Base-by-base conservation (phyloP, 805 yeast species). In the Hanseniaspora nectarophila region DNA sequence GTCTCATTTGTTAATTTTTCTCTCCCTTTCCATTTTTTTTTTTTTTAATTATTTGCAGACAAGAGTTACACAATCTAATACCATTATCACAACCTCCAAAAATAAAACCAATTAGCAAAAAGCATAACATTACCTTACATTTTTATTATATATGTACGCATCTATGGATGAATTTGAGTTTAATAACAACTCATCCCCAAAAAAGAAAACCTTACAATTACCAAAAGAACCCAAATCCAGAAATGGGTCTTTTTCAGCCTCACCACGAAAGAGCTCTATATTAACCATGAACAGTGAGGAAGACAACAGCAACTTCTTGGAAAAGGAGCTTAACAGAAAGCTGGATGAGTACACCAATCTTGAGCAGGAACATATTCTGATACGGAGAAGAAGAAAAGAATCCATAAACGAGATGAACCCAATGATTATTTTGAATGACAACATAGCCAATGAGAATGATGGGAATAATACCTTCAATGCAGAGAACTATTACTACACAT, bases 301-400 rank as follows among this genome's bases (percentile, higher is more conserved):
- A 12, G 40, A 18, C 8, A 18, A 39, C 4, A 18, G 38, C 34
- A 32, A 40, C 23, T 40, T 48, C 2, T n/a, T 48, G 9, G 40
- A 39, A 5, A 40, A 39, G 7, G 45, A 39, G 15, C 15, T 48
- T 3, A 48, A 48, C 20, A 39, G 28, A 20, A 48, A 40, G 21
- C 13, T 48, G 18, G 28, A 32, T 24, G 52, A 28, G 10, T 48
- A 48, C 40, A 34, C 52, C 2, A 23, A 24, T 18, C n/a, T 48
- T 3, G 52, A 48, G 5, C 45, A 40, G 20, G 34, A 48, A 26
- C 52, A 48, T 9, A 18, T 32, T 15, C 15, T 32, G 35, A 18
- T 35, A 8, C 21, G 45, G 23, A 15, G 20, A 7, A 42, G 45
- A 42, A 26, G 45, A 26, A 42, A 42, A 28, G 35, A 42, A 31